These are phyloP conservation scores for Pichia sp. DNA, from an alignment of 1,139 yeast species.

Conservation along the genomic window DNA sequence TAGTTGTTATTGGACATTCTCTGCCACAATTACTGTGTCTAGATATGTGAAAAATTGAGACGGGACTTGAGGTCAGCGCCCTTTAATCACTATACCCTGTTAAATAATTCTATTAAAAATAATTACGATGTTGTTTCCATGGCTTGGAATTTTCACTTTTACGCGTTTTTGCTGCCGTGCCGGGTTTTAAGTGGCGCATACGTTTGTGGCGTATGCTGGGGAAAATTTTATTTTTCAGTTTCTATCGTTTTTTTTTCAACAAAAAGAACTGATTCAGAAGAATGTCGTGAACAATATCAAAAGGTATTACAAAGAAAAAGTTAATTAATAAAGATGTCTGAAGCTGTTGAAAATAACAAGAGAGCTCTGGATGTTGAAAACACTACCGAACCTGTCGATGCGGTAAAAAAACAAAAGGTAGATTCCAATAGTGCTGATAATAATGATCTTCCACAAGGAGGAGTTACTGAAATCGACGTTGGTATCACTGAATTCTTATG, in stretches of 20 bases:
- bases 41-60: too few relatives aligned
- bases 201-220: background rate
- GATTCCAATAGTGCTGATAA: background rate
- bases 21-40: too few relatives aligned
- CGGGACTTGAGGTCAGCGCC: too few relatives aligned
- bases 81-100: too few relatives aligned
- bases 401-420: constrained; percentile 2
- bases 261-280: too few relatives aligned
- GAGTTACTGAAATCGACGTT: constrained; percentile 57
- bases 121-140: too few relatives aligned
- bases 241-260: background rate
- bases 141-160: too few relatives aligned
- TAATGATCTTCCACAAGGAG: constrained; percentile 9
- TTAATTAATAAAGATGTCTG: constrained; percentile 7
- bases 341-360: background rate
- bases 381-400: background rate
- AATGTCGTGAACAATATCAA: too few relatives aligned
- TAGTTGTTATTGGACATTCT: background rate
- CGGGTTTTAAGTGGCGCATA: too few relatives aligned
- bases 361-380: constrained; percentile 1
- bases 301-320: too few relatives aligned
- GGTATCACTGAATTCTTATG: constrained; percentile 64
- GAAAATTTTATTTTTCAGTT: background rate
- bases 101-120: too few relatives aligned
- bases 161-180: too few relatives aligned